Evolutionary conservation across 2,329 filamentous ascomycete species (phyloP).

Genomic region (Lasiodiplodia hormozganensis): DNA sequence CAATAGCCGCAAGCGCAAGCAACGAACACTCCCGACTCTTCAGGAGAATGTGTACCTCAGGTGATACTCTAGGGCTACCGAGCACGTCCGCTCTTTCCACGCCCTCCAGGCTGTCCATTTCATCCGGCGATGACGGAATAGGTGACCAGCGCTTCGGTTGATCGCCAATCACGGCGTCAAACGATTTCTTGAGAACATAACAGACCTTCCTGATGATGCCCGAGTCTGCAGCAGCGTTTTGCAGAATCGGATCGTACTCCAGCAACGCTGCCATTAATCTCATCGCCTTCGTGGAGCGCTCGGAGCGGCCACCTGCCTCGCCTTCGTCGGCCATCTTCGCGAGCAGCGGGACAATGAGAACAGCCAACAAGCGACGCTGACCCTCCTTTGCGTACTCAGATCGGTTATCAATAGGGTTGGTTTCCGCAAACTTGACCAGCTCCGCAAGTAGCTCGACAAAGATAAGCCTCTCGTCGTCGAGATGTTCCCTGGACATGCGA

Average conservation of each 20-base stretch:
- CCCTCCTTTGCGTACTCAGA: slow-evolving; percentile 46
- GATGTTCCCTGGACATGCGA: slow-evolving; percentile 50
- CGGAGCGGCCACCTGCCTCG: slow-evolving; percentile 34
- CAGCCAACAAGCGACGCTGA: slow-evolving; percentile 49
- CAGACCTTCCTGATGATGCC: slow-evolving; percentile 67
- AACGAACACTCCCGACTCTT: slow-evolving; percentile 78
- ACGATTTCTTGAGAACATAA: slow-evolving; percentile 69
- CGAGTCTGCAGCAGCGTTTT: slow-evolving; percentile 80
- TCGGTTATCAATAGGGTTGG: slow-evolving; percentile 43
- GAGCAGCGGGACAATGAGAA: slow-evolving; percentile 56
- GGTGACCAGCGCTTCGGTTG: slow-evolving; percentile 64
- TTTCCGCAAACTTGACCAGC: slow-evolving; percentile 40
- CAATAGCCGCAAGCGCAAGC: slow-evolving; percentile 80
- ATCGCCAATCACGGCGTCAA: slow-evolving; percentile 58
- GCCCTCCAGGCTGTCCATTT: slow-evolving; percentile 16
- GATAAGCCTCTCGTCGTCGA: slow-evolving; percentile 49
- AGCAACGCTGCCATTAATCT: slow-evolving; percentile 79
- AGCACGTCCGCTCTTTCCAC: slow-evolving; percentile 22
- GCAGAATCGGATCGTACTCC: slow-evolving; percentile 77
- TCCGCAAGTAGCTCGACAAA: slow-evolving; percentile 49
- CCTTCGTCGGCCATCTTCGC: slow-evolving; percentile 54
- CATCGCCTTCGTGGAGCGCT: slow-evolving; percentile 62
- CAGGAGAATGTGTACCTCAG: slow-evolving; percentile 68
- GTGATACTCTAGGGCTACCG: slow-evolving; percentile 35
- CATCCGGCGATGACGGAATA: slow-evolving; percentile 36